Conservation (phyloP, 2,329 filamentous ascomycete species). For the Cercospora nicotianae region DNA sequence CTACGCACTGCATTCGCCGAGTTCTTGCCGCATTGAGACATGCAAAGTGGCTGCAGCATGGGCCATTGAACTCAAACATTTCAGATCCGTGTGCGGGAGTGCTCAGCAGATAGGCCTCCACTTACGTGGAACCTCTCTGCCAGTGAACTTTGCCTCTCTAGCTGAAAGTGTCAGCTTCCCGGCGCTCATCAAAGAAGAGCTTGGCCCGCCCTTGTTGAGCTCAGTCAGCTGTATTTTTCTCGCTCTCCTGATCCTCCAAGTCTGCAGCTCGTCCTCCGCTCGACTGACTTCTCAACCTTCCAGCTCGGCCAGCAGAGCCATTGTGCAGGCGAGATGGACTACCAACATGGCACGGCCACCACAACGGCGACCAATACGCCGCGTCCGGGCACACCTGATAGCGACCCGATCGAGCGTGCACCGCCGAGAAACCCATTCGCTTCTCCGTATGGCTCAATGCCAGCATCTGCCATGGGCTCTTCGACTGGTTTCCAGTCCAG, state of each 20-base stretch:
- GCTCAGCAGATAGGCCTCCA: neutral
- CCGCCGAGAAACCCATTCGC: conserved; percentile 39
- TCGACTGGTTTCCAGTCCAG: conserved; percentile 41
- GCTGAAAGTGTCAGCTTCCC: conserved; percentile 6
- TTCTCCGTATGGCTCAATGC: conserved; percentile 47
- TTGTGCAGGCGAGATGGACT: conserved; percentile 29
- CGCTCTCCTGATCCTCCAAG: neutral
- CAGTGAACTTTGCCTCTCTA: conserved; percentile 11
- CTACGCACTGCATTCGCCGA: neutral
- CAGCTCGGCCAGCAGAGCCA: neutral
- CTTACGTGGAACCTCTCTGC: conserved; percentile 2
- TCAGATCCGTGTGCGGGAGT: neutral
- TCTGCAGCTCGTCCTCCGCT: neutral
- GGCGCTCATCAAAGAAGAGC: neutral
- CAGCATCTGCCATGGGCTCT: conserved; percentile 46
- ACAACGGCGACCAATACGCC: conserved; percentile 40
- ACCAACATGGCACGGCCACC: conserved; percentile 33
- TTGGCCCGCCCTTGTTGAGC: conserved; percentile 5
- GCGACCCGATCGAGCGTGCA: conserved; percentile 36
- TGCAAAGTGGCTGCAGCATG: conserved; percentile 6
- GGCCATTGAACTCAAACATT: conserved; percentile 19
- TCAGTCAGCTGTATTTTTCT: neutral
- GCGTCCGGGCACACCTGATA: conserved; percentile 42
- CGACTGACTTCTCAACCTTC: neutral
- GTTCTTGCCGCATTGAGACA: conserved; percentile 5